A percentile compares a stretch with the other conserved stretches of the same genome.
These are phyloP conservation scores for Xylaria sp. DNA, from an alignment of 2,329 filamentous ascomycete species.

Conservation along the genomic window DNA sequence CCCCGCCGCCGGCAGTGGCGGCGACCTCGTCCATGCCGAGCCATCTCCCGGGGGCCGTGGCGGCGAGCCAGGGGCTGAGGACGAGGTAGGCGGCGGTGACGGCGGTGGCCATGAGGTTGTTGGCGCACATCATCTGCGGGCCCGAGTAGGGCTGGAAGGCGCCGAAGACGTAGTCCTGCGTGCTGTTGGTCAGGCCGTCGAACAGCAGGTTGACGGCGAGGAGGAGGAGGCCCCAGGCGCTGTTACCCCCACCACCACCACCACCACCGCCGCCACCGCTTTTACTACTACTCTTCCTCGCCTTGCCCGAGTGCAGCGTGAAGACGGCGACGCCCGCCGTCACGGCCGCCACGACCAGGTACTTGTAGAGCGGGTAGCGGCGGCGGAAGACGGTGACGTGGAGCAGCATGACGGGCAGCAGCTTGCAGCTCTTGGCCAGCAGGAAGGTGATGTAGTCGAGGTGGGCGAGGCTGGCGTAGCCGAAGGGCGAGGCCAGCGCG, in stretches of 20 bases:
- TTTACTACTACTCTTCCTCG: constrained; percentile 49
- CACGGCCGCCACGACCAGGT: constrained; percentile 87
- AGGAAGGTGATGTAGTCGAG: constrained; percentile 99
- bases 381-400: constrained; percentile 90
- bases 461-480: constrained; percentile 87
- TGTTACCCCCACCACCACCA: constrained; percentile 46
- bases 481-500: constrained; percentile 91
- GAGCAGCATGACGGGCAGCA: constrained; percentile 97
- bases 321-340: constrained; percentile 93
- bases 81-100: constrained; percentile 79
- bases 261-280: constrained; percentile 45
- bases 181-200: constrained; percentile 93
- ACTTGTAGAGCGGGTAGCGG: constrained; percentile 93
- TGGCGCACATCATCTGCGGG: constrained; percentile 99
- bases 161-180: constrained; percentile 91
- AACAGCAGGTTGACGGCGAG: constrained; percentile 90
- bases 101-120: constrained; percentile 83
- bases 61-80: constrained; percentile 76
- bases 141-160: constrained; percentile 81
- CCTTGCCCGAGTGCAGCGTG: constrained; percentile 76
- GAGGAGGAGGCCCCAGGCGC: constrained; percentile 78
- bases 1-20: constrained; percentile 68
- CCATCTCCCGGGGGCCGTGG: constrained; percentile 65
- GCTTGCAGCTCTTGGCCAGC: constrained; percentile 96
- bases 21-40: constrained; percentile 68